Evolutionary conservation across 768 basidiomycete species (phyloP), one percentile per base, ranked within the genome.

Genomic region (Amanita pseudoporphyria): DNA sequence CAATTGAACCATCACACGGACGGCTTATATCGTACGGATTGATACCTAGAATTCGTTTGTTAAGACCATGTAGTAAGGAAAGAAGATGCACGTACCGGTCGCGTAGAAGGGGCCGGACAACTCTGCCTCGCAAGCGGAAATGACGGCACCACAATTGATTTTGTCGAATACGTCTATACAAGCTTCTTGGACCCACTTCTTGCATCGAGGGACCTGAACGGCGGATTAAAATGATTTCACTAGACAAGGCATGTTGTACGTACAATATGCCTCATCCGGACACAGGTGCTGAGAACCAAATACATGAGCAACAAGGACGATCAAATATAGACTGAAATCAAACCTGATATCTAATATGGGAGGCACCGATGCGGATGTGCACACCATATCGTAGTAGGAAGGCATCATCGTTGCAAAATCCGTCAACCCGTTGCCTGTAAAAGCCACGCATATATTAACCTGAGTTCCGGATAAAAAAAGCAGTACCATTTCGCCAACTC

Each of bases 1-100:
- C 55, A 9, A 75, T 61, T 26, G 63, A 58, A 51, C 79, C 73
- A 54, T 75, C 71, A 49, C 84, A 87, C 24, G 68, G 62, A 57
- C 74, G 73, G 57, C 74, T 81, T 45, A 90, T 75, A 57, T 90
- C 85, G 58, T 90, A 88, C 1, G 76, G 77, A 58, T 81, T 81
- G 60, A 66, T 64, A 13, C 69, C 71, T 71, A 44, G 9, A 3
- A 37, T 35, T 19, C 14, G 33, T 39, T 14, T 4, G 26, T 26
- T n/a, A 3, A 31, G n/a, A 41, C 2, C 7, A 30, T 5, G 18
- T n/a, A 16, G 4, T 19, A 3, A 44, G 28, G n/a, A 10, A 28
- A n/a, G n/a, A 18, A 26, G 12, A 16, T n/a, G n/a, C n/a, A n/a
- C 6, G 6, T 32, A 74, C 72, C 64, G 53, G 68, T 67, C 52